Percentiles rank a stretch among this genome's conserved stretches.
Evolutionary conservation across 1,139 yeast species (phyloP).

Genomic region (Chernovozyma aurita): DNA sequence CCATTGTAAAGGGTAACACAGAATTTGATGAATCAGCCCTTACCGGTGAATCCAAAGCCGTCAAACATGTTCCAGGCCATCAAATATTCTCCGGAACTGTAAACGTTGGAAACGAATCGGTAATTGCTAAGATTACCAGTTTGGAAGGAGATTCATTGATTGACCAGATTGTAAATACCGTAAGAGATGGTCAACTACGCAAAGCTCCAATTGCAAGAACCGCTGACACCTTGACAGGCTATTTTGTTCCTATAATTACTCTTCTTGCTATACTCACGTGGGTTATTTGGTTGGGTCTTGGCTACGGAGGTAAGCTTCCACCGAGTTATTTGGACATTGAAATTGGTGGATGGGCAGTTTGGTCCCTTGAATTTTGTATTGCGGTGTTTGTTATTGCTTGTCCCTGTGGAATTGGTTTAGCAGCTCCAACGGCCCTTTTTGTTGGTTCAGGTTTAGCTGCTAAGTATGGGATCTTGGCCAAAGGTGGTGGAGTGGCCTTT

Average conservation of each 20-base stretch:
- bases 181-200: conserved; percentile 67
- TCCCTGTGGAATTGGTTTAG: conserved; percentile 47
- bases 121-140: conserved; percentile 56
- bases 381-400: conserved; percentile 66
- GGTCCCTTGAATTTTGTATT: conserved; percentile 75
- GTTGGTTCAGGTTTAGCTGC: conserved; percentile 48
- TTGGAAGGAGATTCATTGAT: conserved; percentile 62
- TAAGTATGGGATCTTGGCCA: conserved; percentile 64
- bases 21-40: conserved; percentile 74
- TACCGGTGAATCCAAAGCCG: conserved; percentile 66
- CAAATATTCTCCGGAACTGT: conserved; percentile 72
- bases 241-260: conserved; percentile 68
- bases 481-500: conserved; percentile 81
- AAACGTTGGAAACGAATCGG: conserved; percentile 52
- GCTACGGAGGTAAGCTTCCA: conserved; percentile 53
- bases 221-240: conserved; percentile 68
- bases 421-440: conserved; percentile 46
- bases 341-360: conserved; percentile 70
- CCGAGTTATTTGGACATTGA: conserved; percentile 53
- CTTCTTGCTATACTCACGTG: conserved; percentile 59
- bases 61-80: conserved; percentile 48
- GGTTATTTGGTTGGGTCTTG: conserved; percentile 63
- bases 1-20: conserved; percentile 51
- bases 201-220: conserved; percentile 72
- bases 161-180: conserved; percentile 67